These are phyloP conservation scores for Xylariales sp. DNA, from an alignment of 2,329 filamentous ascomycete species.

Conservation along the genomic window DNA sequence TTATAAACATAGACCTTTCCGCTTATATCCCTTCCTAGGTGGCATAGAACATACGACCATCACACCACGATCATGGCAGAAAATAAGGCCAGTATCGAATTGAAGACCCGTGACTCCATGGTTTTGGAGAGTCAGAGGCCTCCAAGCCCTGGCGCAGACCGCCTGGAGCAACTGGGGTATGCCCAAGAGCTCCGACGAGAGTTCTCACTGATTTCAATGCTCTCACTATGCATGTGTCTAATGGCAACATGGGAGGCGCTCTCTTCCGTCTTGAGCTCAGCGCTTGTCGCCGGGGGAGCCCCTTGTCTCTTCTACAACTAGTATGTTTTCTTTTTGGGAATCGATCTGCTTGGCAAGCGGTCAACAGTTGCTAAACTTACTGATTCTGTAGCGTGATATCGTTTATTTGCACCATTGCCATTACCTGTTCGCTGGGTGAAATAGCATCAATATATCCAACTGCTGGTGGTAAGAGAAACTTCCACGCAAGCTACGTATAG, in stretches of 20 bases:
- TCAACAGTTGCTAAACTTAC: not conserved
- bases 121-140: not conserved
- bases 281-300: slow-evolving; percentile 38
- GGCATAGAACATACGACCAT: too few relatives aligned
- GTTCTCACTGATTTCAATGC: slow-evolving; percentile 39
- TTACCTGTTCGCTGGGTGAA: slow-evolving; percentile 33
- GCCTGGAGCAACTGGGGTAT: slow-evolving; percentile 6
- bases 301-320: slow-evolving; percentile 41
- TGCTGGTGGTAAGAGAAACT: slow-evolving; percentile 25
- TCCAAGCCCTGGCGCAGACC: slow-evolving; percentile 12
- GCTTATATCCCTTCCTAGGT: too few relatives aligned
- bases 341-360: not conserved
- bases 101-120: not conserved
- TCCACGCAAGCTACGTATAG: too few relatives aligned
- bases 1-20: too few relatives aligned
- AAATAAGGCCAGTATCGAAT: not conserved
- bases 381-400: slow-evolving; percentile 33
- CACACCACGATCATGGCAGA: too few relatives aligned
- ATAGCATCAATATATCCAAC: slow-evolving; percentile 33
- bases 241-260: slow-evolving; percentile 50
- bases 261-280: slow-evolving; percentile 38
- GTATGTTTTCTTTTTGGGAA: slow-evolving; percentile 17
- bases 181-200: slow-evolving; percentile 22
- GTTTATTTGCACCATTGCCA: slow-evolving; percentile 32
- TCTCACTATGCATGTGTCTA: slow-evolving; percentile 38